Percentiles rank a stretch among this genome's conserved stretches.
Conservation (phyloP, 345 rosid species). For the Sapria himalayana region DNA sequence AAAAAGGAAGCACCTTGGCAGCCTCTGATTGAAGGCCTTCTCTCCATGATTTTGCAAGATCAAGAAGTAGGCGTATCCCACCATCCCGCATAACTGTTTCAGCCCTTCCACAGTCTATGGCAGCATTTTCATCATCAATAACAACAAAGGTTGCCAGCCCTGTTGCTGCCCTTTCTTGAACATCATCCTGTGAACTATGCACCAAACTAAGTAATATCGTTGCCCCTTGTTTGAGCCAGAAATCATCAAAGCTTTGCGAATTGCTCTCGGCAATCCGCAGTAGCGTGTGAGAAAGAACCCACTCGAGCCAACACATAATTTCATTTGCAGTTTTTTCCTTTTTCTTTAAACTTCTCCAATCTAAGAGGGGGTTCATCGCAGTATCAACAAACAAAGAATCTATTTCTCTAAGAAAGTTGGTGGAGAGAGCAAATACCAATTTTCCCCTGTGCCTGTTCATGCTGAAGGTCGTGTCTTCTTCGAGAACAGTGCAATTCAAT, state of each 20-base stretch:
- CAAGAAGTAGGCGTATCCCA: constrained; percentile 47
- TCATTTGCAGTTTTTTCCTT: constrained; percentile 27
- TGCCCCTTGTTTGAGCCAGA: constrained; percentile 82
- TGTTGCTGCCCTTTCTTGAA: constrained; percentile 81
- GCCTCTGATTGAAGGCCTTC: constrained; percentile 84
- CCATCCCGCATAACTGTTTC: constrained; percentile 73
- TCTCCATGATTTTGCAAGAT: constrained; percentile 69
- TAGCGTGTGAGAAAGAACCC: constrained; percentile 58
- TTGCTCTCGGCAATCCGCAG: constrained; percentile 52
- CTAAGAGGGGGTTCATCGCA: constrained; percentile 24
- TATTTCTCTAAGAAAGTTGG: constrained; percentile 35
- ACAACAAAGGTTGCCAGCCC: constrained; percentile 80
- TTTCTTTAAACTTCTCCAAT: constrained; percentile 30
- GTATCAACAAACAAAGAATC: constrained; percentile 36
- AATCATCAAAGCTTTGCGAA: constrained; percentile 44
- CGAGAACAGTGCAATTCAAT: constrained; percentile 41
- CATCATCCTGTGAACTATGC: constrained; percentile 72
- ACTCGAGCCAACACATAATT: constrained; percentile 52
- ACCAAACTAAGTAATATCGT: constrained; percentile 43
- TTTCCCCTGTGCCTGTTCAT: constrained; percentile 34
- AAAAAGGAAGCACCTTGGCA: constrained; percentile 32
- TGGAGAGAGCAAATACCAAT: constrained; percentile 30
- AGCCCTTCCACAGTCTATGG: constrained; percentile 65
- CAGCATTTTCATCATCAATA: constrained; percentile 63
- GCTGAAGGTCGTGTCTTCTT: constrained; percentile 29